Percentiles rank a stretch among this genome's conserved stretches.
Conservation (phyloP, 2,329 filamentous ascomycete species). For the Aureobasidium uvarum region DNA sequence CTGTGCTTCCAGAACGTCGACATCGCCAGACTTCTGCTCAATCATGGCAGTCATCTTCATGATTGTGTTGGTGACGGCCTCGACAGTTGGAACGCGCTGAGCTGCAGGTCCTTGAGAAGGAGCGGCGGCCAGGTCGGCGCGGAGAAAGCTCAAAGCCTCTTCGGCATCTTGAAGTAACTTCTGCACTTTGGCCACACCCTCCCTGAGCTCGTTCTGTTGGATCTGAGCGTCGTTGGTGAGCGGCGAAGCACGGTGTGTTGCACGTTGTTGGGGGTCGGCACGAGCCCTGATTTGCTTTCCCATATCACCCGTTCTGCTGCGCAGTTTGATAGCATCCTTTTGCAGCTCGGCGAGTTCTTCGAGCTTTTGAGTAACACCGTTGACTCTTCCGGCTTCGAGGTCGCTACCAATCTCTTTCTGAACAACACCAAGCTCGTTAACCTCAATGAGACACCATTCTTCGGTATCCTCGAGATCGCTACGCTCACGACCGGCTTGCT, state of each 20-base stretch:
- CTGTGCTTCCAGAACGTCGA: conserved; percentile 85
- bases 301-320: conserved; percentile 73
- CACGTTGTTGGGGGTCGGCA: conserved; percentile 64
- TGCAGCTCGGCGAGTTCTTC: conserved; percentile 65
- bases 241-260: conserved; percentile 66
- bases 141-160: conserved; percentile 73
- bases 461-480: conserved; percentile 59
- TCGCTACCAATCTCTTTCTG: conserved; percentile 59
- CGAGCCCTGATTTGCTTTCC: conserved; percentile 70
- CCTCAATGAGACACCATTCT: conserved; percentile 73
- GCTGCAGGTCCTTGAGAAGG: conserved; percentile 48
- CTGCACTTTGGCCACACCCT: conserved; percentile 70
- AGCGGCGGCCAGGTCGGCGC: conserved; percentile 68
- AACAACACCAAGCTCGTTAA: conserved; percentile 60
- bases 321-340: conserved; percentile 68
- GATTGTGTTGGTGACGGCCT: conserved; percentile 88
- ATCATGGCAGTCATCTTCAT: conserved; percentile 89
- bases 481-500: conserved; percentile 55
- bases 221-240: conserved; percentile 80
- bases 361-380: conserved; percentile 66
- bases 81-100: conserved; percentile 71
- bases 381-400: conserved; percentile 67
- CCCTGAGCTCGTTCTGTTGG: conserved; percentile 79
- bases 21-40: conserved; percentile 84
- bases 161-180: conserved; percentile 75